Base-by-base conservation (phyloP, 2,329 filamentous ascomycete species). In the Pseudogymnoascus sp. region DNA sequence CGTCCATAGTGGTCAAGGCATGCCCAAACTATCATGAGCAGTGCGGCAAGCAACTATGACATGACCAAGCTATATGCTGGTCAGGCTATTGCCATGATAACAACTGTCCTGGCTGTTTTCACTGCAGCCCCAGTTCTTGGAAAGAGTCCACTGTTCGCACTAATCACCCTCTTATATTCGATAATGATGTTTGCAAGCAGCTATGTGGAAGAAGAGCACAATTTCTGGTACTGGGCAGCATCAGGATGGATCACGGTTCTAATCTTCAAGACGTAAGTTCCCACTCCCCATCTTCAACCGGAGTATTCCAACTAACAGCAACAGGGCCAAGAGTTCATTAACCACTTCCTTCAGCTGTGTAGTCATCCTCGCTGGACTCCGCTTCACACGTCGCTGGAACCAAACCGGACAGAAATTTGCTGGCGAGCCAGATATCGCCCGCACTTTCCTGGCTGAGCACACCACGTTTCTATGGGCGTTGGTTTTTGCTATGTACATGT, bases 121-220 rank as follows among this genome's bases (percentile, higher is more conserved):
- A 66, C 68, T 12, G 69, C 79, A 10, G 63, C 73, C 7, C 79
- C 81, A 3, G 50, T 56, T 56, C 10, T 34, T 34, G 10, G 10
- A 34, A 34, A 34, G 28, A 56, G 50, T 4, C n/a, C 7, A 18
- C 10, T 12, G 28, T 78, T 89, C 60, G 67, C 78, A 3, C 66
- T 82, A 1, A 78, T 86, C 31, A 83, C 83, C 0, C 59, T 87
- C 0, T 75, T 83, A 0, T 96, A 97, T 72, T 86, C 88, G 1
- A 74, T 85, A 38, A 96, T 97, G 86, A 97, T 97, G 93, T 97
- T 97, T 76, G 93, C 93, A 8, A 96, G 91, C 73, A 97, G 93
- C 72, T 99, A 95, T 74, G 91, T 99, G 1, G 95, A 99, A 75
- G 95, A 99, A 76, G 95, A 99, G 74, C 95, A 99, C 60, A 91